Conservation (phyloP, 495 filamentous ascomycete species). For the Aspergillus egyptiacus region DNA sequence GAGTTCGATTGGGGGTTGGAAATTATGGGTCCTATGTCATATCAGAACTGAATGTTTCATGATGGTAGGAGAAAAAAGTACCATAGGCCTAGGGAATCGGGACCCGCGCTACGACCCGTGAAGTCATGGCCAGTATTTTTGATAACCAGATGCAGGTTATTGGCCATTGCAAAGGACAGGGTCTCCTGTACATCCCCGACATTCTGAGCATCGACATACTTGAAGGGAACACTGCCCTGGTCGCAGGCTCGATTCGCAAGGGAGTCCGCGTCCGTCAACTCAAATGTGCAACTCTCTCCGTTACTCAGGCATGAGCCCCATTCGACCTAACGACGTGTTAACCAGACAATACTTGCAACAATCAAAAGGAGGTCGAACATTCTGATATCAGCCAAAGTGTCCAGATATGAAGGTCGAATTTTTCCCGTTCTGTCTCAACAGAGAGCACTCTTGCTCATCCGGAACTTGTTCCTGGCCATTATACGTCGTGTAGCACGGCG, state of each 20-base stretch:
- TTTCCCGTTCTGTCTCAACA: slow-evolving; percentile 29
- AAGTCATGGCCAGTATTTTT: slow-evolving; percentile 56
- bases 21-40: slow-evolving; percentile 1
- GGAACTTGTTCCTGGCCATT: slow-evolving; percentile 21
- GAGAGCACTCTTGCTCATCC: slow-evolving; percentile 19
- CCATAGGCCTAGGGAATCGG: slow-evolving; percentile 47
- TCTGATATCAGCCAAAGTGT: slow-evolving; percentile 12
- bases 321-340: slow-evolving; percentile 8
- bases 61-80: neutral
- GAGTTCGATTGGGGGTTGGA: neutral
- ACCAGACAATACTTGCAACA: slow-evolving; percentile 8
- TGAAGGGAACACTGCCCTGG: slow-evolving; percentile 19
- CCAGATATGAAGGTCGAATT: slow-evolving; percentile 19
- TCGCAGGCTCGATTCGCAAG: slow-evolving; percentile 2
- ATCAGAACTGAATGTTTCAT: neutral
- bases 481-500: slow-evolving; percentile 27
- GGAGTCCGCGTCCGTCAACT: neutral
- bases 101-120: slow-evolving; percentile 46
- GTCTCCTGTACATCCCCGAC: slow-evolving; percentile 16
- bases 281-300: slow-evolving; percentile 5
- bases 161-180: slow-evolving; percentile 12
- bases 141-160: slow-evolving; percentile 26
- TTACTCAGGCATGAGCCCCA: slow-evolving; percentile 6
- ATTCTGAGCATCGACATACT: slow-evolving; percentile 15
- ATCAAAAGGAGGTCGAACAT: slow-evolving; percentile 19